A percentile compares a stretch with the other conserved stretches of the same genome.
Evolutionary conservation across 306 rosid species (phyloP).

Genomic region (Cotoneaster glaucophyllus): DNA sequence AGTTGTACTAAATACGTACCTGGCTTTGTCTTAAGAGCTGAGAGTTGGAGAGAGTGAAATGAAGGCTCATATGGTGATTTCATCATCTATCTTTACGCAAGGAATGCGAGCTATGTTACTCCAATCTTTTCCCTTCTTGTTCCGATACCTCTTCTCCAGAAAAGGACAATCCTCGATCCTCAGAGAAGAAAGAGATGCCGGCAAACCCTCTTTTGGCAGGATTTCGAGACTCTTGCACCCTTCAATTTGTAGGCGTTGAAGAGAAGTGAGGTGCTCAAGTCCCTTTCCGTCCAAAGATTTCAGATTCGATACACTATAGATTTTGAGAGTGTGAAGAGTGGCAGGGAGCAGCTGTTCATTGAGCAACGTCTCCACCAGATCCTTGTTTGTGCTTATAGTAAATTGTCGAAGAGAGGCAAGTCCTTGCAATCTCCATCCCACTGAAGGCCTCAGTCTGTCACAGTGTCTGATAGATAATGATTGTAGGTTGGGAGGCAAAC

Average conservation of each 20-base stretch:
- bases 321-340: not conserved
- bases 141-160: not conserved
- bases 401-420: not conserved
- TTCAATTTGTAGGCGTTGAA: not conserved
- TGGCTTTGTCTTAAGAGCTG: not conserved
- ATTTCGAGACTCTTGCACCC: not conserved
- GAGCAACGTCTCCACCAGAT: not conserved
- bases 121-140: not conserved
- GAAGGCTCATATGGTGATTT: not conserved
- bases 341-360: not conserved
- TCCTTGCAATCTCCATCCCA: not conserved
- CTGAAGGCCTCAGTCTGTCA: not conserved
- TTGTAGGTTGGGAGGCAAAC: not conserved
- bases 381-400: not conserved
- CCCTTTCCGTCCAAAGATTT: not conserved
- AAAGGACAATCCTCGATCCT: not conserved
- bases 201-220: not conserved
- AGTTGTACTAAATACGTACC: too few relatives aligned
- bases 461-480: accelerated
- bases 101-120: not conserved
- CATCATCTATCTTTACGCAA: not conserved
- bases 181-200: not conserved
- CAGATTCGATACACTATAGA: not conserved
- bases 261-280: not conserved
- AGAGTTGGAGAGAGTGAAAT: too few relatives aligned